Conservation (phyloP, 345 rosid species). For the Euclidium syriacum region DNA sequence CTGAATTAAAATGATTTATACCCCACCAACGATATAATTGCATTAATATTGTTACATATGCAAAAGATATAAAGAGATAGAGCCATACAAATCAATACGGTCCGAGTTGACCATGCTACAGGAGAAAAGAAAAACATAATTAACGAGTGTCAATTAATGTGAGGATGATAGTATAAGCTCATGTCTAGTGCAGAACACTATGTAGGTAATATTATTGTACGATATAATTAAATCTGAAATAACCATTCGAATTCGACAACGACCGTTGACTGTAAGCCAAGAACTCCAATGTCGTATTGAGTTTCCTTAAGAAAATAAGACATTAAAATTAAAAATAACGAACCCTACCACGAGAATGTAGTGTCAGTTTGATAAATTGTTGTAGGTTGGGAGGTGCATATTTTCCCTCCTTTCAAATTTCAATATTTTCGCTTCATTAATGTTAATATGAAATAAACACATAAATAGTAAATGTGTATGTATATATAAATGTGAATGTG, state of each 20-base stretch:
- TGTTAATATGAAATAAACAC: not conserved
- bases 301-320: slow-evolving; percentile 1
- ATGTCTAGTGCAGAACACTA: not conserved
- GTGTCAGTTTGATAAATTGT: slow-evolving; percentile 28
- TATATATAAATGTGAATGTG: not conserved
- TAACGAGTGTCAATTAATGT: slow-evolving; percentile 10
- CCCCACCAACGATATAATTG: not conserved
- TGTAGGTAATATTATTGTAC: too few relatives aligned
- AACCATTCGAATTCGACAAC: slow-evolving; percentile 6
- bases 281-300: not conserved
- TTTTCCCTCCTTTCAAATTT: slow-evolving; percentile 21
- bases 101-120: slow-evolving; percentile 31
- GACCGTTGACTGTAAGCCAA: slow-evolving; percentile 9
- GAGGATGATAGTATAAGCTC: slow-evolving; percentile 13
- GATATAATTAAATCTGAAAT: not conserved
- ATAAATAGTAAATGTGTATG: not conserved
- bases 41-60: not conserved
- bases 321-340: not conserved
- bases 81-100: not conserved
- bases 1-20: too few relatives aligned
- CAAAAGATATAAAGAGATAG: not conserved
- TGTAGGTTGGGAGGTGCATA: slow-evolving; percentile 29
- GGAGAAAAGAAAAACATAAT: not conserved
- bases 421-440: not conserved
- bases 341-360: slow-evolving; percentile 27